Evolutionary conservation across 441 rosid genomes (phyloP).

Genomic region (Gossypium davidsonii): DNA sequence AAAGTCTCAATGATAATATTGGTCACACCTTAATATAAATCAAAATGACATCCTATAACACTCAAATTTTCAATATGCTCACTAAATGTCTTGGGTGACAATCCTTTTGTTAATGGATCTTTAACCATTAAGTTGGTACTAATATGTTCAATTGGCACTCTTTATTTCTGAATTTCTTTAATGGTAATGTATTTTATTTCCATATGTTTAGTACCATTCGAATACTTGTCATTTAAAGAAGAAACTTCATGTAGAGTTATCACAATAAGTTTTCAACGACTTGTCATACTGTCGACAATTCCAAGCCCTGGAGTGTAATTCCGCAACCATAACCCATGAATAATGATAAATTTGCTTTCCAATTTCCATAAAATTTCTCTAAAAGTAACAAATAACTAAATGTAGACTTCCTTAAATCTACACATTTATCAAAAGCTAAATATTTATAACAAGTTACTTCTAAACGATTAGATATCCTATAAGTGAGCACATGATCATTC

Average conservation of each 20-base stretch:
- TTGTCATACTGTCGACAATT: no score
- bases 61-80: background rate
- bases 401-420: no score
- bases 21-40: no score
- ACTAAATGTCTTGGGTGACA: background rate
- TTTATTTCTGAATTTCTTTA: background rate
- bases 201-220: background rate
- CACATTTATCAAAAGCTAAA: no score
- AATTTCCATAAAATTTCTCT: no score
- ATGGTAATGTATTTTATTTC: background rate
- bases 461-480: no score
- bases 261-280: background rate
- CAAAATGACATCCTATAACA: background rate
- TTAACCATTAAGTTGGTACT: background rate
- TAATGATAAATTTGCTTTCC: no score
- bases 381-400: no score
- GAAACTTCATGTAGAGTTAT: background rate
- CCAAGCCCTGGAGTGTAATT: background rate
- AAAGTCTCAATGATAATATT: no score
- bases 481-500: no score
- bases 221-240: background rate
- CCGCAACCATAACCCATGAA: background rate
- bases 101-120: background rate
- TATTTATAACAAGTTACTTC: no score
- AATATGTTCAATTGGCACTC: background rate